Evolutionary conservation across 306 rosid species (phyloP).

Genomic region (Psophocarpus tetragonolobus): DNA sequence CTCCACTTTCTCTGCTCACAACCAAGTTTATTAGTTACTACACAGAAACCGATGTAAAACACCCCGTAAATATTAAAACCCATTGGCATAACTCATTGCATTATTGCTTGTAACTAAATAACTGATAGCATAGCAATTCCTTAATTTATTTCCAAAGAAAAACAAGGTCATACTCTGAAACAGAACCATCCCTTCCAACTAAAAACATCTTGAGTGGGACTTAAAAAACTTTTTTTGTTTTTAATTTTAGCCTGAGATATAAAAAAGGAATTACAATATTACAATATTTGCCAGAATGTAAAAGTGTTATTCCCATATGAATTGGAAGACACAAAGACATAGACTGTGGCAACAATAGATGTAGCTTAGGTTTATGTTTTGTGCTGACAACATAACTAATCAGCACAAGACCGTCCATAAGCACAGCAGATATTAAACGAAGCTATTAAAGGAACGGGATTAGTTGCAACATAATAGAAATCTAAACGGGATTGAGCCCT

Average conservation of each 20-base stretch:
- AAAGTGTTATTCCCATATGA: conserved; percentile 1
- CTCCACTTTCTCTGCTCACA: not conserved
- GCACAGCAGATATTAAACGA: conserved; percentile 31
- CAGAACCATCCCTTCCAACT: not conserved
- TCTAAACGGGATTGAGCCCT: not conserved
- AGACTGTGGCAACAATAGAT: conserved; percentile 40
- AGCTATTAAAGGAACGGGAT: not conserved
- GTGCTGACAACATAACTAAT: conserved; percentile 46
- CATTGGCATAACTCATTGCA: not conserved
- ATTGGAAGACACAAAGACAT: conserved; percentile 6
- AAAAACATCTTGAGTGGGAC: not conserved
- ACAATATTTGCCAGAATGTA: conserved; percentile 41
- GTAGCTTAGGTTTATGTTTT: conserved; percentile 71
- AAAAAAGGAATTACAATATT: not conserved
- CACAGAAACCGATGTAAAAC: not conserved
- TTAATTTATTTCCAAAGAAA: not conserved
- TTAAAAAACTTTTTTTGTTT: not conserved
- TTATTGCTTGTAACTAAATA: not conserved
- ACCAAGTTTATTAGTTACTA: conserved; percentile 18
- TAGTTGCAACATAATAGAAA: not conserved
- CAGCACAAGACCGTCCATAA: conserved; percentile 76
- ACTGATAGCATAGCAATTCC: not conserved
- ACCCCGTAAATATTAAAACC: too few relatives aligned
- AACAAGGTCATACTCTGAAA: not conserved
- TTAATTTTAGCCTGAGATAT: not conserved